phyloP scores from a whole-genome alignment of 345 rosid species.

The Salix udensis region DNA sequence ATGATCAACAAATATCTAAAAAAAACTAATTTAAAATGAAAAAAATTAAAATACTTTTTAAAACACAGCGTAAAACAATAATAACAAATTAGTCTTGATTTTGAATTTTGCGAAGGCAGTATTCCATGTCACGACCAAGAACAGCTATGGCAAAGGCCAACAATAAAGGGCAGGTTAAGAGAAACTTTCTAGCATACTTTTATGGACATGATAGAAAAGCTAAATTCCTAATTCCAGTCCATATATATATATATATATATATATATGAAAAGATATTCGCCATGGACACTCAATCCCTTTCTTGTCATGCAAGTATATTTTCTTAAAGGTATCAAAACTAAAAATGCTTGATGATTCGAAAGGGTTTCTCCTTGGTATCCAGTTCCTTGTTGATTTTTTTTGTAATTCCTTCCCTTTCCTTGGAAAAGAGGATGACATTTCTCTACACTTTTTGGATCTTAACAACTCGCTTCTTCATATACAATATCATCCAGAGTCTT shows the following conservation, averaged over 20 bases:
- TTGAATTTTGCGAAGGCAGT: not conserved
- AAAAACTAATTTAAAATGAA: too few species aligned
- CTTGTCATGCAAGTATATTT: not conserved
- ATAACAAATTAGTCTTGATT: too few species aligned
- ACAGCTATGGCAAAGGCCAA: not conserved
- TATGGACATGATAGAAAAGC: not conserved
- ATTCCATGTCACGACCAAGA: not conserved
- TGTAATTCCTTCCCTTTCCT: slow-evolving; percentile 22
- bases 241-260: not conserved
- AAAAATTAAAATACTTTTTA: too few species aligned
- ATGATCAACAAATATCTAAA: too few species aligned
- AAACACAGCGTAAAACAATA: too few species aligned
- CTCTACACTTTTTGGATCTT: not conserved
- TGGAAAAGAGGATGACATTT: not conserved
- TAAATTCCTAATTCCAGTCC: not conserved
- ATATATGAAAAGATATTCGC: not conserved
- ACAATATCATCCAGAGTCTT: too few species aligned
- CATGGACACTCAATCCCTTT: slow-evolving; percentile 15
- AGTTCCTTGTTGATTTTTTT: slow-evolving; percentile 18
- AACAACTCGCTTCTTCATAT: not conserved
- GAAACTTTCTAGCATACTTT: not conserved
- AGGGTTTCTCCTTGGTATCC: slow-evolving; percentile 21
- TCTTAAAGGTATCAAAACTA: not conserved
- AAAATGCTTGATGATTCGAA: not conserved
- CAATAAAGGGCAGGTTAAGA: not conserved